Evolutionary conservation across 805 yeast genomes (phyloP).

Genomic region (Brettanomyces nanus): DNA sequence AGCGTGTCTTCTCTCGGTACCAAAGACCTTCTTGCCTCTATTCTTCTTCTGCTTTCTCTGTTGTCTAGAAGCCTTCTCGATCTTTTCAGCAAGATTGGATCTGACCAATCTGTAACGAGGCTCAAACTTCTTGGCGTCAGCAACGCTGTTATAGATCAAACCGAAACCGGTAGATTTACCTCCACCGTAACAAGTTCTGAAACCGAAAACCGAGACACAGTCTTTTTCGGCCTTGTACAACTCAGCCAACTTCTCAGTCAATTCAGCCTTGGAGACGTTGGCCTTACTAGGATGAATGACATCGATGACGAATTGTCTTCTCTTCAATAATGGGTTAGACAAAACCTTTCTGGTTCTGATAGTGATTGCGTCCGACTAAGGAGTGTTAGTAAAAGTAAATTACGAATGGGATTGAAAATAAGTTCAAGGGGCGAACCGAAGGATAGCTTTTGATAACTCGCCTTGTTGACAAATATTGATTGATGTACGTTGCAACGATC

Average conservation of each 20-base stretch:
- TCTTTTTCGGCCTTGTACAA: slow-evolving; percentile 61
- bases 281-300: slow-evolving; percentile 99
- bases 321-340: slow-evolving; percentile 97
- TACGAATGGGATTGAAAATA: not conserved
- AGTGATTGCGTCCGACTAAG: slow-evolving; percentile 97
- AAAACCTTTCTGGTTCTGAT: slow-evolving; percentile 99
- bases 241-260: slow-evolving; percentile 66
- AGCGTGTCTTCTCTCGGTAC: slow-evolving; percentile 94
- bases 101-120: slow-evolving; percentile 99
- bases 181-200: slow-evolving; percentile 99
- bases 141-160: slow-evolving; percentile 94
- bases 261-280: slow-evolving; percentile 98
- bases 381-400: slow-evolving; percentile 14
- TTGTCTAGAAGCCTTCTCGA: slow-evolving; percentile 97
- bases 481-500: too few species aligned
- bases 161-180: slow-evolving; percentile 99
- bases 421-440: not conserved
- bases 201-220: slow-evolving; percentile 89
- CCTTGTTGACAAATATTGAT: too few species aligned
- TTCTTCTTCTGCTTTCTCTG: slow-evolving; percentile 99
- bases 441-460: not conserved
- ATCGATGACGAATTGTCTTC: slow-evolving; percentile 99
- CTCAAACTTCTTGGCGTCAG: slow-evolving; percentile 97
- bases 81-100: slow-evolving; percentile 94
- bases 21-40: slow-evolving; percentile 98